Evolutionary conservation across 1,284 basidiomycete species (phyloP).

Genomic region (Fomes fomentarius): DNA sequence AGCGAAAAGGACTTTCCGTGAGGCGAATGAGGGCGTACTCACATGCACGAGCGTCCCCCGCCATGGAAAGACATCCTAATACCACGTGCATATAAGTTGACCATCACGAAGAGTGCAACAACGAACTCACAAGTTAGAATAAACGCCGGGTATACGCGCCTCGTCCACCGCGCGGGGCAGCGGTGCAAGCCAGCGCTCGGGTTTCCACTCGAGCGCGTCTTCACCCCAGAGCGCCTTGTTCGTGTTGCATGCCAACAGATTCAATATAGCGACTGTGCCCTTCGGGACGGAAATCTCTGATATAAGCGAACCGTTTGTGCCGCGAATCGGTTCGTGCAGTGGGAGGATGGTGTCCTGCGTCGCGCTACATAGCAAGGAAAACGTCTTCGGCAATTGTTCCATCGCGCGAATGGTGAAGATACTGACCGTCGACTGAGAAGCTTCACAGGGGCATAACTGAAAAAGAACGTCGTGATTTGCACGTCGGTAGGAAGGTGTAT

Average conservation of each 20-base stretch:
- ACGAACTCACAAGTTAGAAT: conserved; percentile 24
- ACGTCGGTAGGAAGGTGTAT: no score
- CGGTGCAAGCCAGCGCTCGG: conserved; percentile 34
- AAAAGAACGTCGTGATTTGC: no score
- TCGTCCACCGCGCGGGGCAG: conserved; percentile 25
- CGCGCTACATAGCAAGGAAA: conserved; percentile 8
- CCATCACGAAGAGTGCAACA: neutral
- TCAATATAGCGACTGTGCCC: conserved; percentile 50
- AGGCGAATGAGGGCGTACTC: conserved; percentile 1
- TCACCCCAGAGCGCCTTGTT: conserved; percentile 56
- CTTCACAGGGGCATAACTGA: neutral
- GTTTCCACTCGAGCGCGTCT: conserved; percentile 55
- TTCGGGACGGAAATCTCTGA: conserved; percentile 44
- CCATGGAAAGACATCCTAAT: conserved; percentile 38
- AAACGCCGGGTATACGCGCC: conserved; percentile 30
- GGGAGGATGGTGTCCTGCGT: conserved; percentile 25
- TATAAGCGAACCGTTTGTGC: conserved; percentile 35
- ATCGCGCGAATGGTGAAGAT: conserved; percentile 18
- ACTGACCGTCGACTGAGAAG: conserved; percentile 2
- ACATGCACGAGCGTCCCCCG: conserved; percentile 36
- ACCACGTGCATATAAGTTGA: no score
- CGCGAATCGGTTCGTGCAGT: conserved; percentile 28
- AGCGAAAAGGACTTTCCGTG: neutral
- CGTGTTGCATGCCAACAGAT: conserved; percentile 50
- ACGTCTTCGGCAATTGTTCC: neutral